phyloP scores from a whole-genome alignment of 768 basidiomycete species.

The Hericium rajendrae region DNA sequence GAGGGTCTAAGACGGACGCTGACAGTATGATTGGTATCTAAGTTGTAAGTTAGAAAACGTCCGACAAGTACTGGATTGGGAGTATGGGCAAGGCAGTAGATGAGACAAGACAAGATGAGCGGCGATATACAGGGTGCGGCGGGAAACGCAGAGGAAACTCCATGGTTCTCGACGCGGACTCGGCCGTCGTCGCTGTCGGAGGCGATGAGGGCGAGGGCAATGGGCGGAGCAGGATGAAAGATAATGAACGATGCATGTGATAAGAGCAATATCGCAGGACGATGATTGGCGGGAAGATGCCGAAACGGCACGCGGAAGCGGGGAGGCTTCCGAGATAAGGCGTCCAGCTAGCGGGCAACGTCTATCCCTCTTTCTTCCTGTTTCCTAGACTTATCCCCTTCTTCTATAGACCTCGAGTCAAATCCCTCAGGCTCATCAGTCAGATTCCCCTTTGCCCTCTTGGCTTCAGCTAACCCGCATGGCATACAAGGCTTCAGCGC shows the following conservation, averaged over 20 bases:
- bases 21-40: neutral
- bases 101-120: neutral
- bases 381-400: no score
- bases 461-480: conserved; percentile 28
- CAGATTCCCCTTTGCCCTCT: neutral
- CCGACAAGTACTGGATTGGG: no score
- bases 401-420: no score
- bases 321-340: neutral
- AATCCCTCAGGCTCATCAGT: no score
- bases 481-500: conserved; percentile 53
- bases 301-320: neutral
- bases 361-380: no score
- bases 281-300: neutral
- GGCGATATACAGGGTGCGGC: neutral
- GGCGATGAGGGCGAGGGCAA: neutral
- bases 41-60: neutral
- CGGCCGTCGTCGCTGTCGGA: neutral
- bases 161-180: neutral
- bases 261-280: neutral
- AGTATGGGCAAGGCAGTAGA: no score
- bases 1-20: no score
- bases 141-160: neutral
- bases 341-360: neutral
- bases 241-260: neutral
- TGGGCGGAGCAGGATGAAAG: neutral